These are phyloP conservation scores for Globisporangium recalcitrans DNA, from an alignment of 352 stramenopile genomes.

Conservation along the genomic window DNA sequence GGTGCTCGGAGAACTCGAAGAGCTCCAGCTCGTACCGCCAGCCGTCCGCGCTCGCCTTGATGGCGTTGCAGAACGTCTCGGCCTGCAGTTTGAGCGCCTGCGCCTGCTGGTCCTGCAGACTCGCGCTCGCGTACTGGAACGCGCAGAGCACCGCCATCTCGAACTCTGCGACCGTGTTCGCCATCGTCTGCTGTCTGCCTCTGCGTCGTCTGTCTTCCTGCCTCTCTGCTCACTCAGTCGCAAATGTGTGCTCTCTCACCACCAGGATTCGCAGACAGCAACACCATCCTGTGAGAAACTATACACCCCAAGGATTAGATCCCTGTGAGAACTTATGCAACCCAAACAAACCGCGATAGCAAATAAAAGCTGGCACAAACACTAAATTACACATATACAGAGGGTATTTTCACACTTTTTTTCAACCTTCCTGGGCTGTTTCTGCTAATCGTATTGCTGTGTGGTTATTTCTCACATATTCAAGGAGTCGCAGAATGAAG, in stretches of 20 bases:
- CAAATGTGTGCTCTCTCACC: neutral
- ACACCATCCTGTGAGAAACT: too few relatives aligned
- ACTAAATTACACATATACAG: too few relatives aligned
- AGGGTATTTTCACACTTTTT: too few relatives aligned
- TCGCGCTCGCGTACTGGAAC: conserved; percentile 75
- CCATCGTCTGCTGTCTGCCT: conserved; percentile 11
- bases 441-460: too few relatives aligned
- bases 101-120: conserved; percentile 35
- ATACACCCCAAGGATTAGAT: too few relatives aligned
- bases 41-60: conserved; percentile 46
- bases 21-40: conserved; percentile 66
- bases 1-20: conserved; percentile 56
- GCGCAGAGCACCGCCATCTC: conserved; percentile 72
- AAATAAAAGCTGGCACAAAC: too few relatives aligned
- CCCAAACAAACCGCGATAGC: too few relatives aligned
- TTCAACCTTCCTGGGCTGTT: too few relatives aligned
- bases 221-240: neutral
- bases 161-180: conserved; percentile 42
- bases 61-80: conserved; percentile 54
- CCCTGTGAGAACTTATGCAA: too few relatives aligned
- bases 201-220: neutral
- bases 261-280: neutral
- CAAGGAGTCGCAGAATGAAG: too few relatives aligned
- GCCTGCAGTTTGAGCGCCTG: conserved; percentile 66
- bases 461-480: too few relatives aligned